These are phyloP conservation scores for Phytophthora macrochlamydospora DNA, from an alignment of 352 stramenopile species.

Conservation along the genomic window DNA sequence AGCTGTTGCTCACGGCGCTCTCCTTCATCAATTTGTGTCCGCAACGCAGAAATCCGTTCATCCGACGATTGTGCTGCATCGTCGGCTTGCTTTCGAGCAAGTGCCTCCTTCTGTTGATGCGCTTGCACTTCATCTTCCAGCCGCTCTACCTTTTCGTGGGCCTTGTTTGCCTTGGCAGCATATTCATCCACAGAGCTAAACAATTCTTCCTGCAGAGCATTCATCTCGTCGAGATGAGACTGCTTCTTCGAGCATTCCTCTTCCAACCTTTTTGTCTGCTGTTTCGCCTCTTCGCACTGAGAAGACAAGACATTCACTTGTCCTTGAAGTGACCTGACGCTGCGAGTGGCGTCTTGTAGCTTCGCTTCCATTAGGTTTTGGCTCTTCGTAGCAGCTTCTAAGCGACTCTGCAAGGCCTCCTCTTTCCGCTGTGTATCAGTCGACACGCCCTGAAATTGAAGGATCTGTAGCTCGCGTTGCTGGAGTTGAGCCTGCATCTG, in stretches of 20 bases:
- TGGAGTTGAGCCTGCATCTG: conserved; percentile 36
- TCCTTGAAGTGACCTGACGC: conserved; percentile 18
- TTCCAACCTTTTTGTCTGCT: conserved; percentile 15
- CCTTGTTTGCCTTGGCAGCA: conserved; percentile 33
- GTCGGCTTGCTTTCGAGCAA: conserved; percentile 10
- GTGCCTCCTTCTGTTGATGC: conserved; percentile 8
- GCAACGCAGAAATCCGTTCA: conserved; percentile 9
- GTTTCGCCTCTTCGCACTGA: conserved; percentile 27
- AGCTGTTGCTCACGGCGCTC: conserved; percentile 10
- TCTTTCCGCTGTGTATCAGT: conserved; percentile 17
- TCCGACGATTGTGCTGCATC: conserved; percentile 19
- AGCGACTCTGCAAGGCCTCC: conserved; percentile 26
- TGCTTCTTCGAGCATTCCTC: conserved; percentile 28
- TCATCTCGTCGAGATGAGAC: conserved; percentile 61
- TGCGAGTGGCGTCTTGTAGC: conserved; percentile 29
- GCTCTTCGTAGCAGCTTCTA: conserved; percentile 26
- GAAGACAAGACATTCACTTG: conserved; percentile 12
- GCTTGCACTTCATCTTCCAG: conserved; percentile 32
- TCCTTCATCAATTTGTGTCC: conserved; percentile 9
- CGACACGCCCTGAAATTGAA: conserved; percentile 15
- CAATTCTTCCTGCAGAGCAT: conserved; percentile 71
- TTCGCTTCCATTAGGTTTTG: conserved; percentile 32
- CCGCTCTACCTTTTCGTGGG: conserved; percentile 27
- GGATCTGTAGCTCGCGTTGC: conserved; percentile 22
- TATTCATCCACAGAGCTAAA: conserved; percentile 63